Evolutionary conservation across 2,329 filamentous ascomycete genomes (phyloP).

Genomic region (Cladophialophora carrionii): DNA sequence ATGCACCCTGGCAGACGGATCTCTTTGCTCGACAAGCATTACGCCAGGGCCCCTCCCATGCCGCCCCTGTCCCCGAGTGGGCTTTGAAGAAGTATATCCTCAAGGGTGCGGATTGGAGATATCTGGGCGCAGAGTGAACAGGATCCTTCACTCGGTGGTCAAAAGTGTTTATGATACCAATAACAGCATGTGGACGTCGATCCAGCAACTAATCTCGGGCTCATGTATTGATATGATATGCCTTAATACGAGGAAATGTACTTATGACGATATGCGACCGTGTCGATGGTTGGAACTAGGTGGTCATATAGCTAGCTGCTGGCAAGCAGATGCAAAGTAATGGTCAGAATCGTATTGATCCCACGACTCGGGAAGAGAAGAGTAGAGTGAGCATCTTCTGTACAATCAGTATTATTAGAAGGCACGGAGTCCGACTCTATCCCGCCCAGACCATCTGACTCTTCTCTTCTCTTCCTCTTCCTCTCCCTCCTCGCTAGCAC

Average conservation of each 20-base stretch:
- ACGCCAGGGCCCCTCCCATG: background rate
- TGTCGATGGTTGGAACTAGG: background rate
- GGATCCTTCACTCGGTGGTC: no score
- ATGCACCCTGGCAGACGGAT: background rate
- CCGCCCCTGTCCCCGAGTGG: background rate
- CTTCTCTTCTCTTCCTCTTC: background rate
- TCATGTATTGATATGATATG: background rate
- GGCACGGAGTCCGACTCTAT: background rate
- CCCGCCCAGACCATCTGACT: background rate
- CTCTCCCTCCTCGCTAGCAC: background rate
- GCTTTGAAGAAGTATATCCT: background rate
- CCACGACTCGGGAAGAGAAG: background rate
- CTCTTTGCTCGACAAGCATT: background rate
- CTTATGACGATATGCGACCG: background rate
- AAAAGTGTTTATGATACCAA: background rate
- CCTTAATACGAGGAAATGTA: conserved; percentile 2
- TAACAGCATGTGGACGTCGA: background rate
- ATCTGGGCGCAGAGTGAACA: no score
- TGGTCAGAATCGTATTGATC: background rate
- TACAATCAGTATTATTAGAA: no score
- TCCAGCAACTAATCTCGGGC: background rate
- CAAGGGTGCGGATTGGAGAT: no score
- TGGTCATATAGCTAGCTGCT: background rate
- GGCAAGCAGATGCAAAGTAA: background rate
- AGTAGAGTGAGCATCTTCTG: background rate